Evolutionary conservation across 2,329 filamentous ascomycete species (phyloP), one percentile per base, ranked within the genome.

Genomic region (Pseudogymnoascus sp.): DNA sequence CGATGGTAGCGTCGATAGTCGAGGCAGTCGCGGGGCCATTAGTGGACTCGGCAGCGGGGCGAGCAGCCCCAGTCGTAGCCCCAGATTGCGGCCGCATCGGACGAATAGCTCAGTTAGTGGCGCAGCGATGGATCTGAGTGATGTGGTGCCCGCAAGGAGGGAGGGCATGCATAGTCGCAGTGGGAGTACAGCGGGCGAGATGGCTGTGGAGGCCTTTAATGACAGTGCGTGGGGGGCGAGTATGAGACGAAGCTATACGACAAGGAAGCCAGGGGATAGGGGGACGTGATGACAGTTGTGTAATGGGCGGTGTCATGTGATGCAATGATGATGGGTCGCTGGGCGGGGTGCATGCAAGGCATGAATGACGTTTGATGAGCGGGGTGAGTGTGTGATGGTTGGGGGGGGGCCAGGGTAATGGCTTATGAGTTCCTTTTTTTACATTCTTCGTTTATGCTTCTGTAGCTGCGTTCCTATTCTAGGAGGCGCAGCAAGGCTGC

Each of bases 191-290:
- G 87, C 93, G 64, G 91, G 86, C 60, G 84, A 87, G 59, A 88
- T 92, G 70, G 89, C 96, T 68, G 85, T 93, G 74, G 87, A 92
- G 68, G 89, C 95, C 72, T 82, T 97, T 62, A 91, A 95, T 71
- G 90, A 93, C 71, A 95, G 91, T 17, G 88, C 90, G 15, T 97
- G 93, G 93, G 90, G 93, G 61, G 91, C 96, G 77, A 96, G 90
- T 79, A 92, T 97, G 67, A 83, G 92, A 67, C 83, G 91, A 66
- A 96, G 91, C 77, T 91, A 95, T 69, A 96, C 92, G 62, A 83
- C 80, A 70, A 80, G 80, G 70, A 79, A 83, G 66, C 75, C 77
- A 40, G 71, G 29, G 9, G 50, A 56, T 56, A 56, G 50, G 11
- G 33, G 50, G 17, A 56, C 50, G n/a, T 56, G n/a, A 56, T 9